Base-by-base conservation (phyloP, 371 early-diverging fungal species). In the Mucor racemosus region DNA sequence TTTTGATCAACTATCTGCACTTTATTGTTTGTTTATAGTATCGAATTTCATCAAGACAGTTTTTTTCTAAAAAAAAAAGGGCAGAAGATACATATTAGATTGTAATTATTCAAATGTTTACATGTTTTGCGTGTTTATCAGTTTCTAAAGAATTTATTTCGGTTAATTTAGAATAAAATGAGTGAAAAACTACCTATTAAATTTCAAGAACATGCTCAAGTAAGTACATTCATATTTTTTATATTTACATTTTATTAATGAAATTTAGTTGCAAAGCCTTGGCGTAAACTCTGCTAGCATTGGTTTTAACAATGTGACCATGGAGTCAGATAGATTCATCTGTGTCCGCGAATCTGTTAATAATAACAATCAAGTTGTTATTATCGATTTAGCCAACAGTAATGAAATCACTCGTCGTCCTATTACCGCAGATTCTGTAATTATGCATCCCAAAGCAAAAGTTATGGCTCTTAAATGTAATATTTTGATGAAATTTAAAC, bases 241-340 rank as follows among this genome's bases (percentile, higher is more conserved):
- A 41, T 26, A 54, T 55, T 35, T 67, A 11, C 38, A 38, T 38
- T 11, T 38, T 11, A 38, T 38, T 38, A 38, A 38, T 11, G 38
- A 38, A 11, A 38, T 48, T 2, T 84, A 98, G 98, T 93, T 98
- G 66, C 92, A 89, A 81, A 83, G 89, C 55, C 80, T 97, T 69
- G 97, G 97, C 60, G 93, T 98, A 73, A 96, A 95, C 79, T 87
- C 92, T 15, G 90, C 91, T 36, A 92, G 88, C 75, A 97, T 98
- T 76, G 93, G 96, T 65, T 99, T 98, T 85, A 95, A 92, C 76
- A 98, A 93, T 15, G 89, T 99, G 67, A 99, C 99, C 50, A 91
- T 99, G 87, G 97, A 99, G 79, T 97, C 97, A 8, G 98, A 98
- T 81, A 91, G 94, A 71, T 99, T 91, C 80, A 95, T 99, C 69